phyloP scores from a whole-genome alignment of 768 basidiomycete genomes.

The Pisolithus tinctorius region DNA sequence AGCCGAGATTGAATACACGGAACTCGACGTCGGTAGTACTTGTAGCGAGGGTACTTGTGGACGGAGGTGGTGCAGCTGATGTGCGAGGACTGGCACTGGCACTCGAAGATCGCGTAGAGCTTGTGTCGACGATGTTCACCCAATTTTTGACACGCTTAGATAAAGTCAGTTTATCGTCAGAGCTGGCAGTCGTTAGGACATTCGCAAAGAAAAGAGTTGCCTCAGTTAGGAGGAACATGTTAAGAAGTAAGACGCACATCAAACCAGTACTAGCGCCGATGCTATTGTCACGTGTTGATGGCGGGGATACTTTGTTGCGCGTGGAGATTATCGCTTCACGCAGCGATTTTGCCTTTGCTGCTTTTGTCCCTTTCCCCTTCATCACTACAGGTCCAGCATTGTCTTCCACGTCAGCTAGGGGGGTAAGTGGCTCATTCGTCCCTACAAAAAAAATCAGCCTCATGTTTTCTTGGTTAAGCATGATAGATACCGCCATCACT shows the following conservation, averaged over 20 bases:
- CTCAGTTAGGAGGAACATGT: not conserved
- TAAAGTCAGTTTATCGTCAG: not conserved
- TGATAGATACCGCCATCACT: not conserved
- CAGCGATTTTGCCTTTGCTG: not conserved
- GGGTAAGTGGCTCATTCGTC: not conserved
- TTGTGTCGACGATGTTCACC: not conserved
- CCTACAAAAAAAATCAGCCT: not conserved
- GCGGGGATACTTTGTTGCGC: not conserved
- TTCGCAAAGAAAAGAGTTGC: not conserved
- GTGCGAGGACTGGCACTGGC: not conserved
- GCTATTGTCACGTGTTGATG: not conserved
- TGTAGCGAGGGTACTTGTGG: not conserved
- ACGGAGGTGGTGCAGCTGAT: not conserved
- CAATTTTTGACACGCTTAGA: not conserved
- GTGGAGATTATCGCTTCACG: not conserved
- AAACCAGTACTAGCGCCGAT: not conserved
- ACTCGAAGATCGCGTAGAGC: not conserved
- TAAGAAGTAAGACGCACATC: not conserved
- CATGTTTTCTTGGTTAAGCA: not conserved
- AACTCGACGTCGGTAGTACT: not conserved
- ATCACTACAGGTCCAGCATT: not conserved
- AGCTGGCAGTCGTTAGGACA: not conserved
- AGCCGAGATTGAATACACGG: not conserved
- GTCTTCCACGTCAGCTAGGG: not conserved
- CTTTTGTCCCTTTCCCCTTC: not conserved